phyloP scores from a whole-genome alignment of 2,329 filamentous ascomycete genomes.

The Fusarium sacchari region DNA sequence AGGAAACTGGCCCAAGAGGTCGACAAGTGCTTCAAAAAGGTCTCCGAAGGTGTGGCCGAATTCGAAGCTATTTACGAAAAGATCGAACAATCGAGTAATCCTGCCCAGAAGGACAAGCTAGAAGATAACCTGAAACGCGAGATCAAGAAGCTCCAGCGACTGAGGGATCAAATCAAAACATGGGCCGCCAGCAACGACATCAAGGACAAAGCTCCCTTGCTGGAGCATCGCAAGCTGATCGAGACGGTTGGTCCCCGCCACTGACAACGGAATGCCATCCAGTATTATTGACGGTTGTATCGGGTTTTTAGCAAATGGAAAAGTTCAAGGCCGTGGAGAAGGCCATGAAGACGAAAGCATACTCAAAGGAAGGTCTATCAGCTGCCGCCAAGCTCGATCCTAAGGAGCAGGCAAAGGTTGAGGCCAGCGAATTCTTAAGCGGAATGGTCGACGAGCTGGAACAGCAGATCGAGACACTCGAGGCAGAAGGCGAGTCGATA shows the following conservation, averaged over 20 bases:
- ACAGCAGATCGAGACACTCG: constrained; percentile 89
- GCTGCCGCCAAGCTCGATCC: constrained; percentile 93
- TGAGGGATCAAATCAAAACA: constrained; percentile 99
- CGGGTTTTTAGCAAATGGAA: constrained; percentile 85
- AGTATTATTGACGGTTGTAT: constrained; percentile 30
- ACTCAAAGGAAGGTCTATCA: constrained; percentile 96
- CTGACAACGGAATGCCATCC: constrained; percentile 10
- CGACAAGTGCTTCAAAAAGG: constrained; percentile 99
- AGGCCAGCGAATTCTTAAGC: constrained; percentile 86
- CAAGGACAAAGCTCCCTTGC: constrained; percentile 96
- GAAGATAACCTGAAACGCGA: constrained; percentile 98
- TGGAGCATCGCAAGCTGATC: constrained; percentile 95
- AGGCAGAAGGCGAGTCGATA: constrained; percentile 88
- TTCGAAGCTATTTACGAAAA: constrained; percentile 98
- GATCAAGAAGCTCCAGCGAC: constrained; percentile 98
- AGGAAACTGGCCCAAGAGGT: constrained; percentile 98
- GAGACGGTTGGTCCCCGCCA: constrained; percentile 78
- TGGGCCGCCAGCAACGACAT: constrained; percentile 99
- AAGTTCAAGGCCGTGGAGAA: constrained; percentile 99
- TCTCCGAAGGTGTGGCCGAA: constrained; percentile 87
- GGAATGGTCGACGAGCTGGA: constrained; percentile 92
- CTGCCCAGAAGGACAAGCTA: constrained; percentile 96
- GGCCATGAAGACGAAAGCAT: constrained; percentile 99
- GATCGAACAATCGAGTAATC: constrained; percentile 91
- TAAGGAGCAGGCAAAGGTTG: constrained; percentile 95